Percentiles rank a stretch among this genome's conserved stretches.
Conservation (phyloP, 192 early-diverging fungal species). For the Backusella tarrabulga region DNA sequence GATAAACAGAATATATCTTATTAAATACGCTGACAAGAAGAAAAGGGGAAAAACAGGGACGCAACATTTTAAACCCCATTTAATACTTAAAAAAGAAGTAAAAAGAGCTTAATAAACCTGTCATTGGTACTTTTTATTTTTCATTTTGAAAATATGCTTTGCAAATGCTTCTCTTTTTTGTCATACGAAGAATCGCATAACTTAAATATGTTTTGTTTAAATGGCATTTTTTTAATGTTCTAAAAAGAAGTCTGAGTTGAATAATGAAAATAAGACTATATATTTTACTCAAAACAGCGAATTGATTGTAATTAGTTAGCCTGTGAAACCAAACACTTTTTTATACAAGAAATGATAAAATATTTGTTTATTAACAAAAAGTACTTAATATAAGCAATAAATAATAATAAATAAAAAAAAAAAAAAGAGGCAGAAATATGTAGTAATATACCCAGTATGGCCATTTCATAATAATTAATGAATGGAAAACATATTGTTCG, state of each 20-base stretch:
- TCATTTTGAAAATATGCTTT: not conserved
- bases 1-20: not conserved
- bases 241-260: conserved; percentile 1
- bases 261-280: not conserved
- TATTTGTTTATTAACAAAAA: not conserved
- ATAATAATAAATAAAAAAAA: too few relatives aligned
- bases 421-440: not conserved
- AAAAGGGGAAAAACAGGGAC: not conserved
- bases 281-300: conserved; percentile 2
- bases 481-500: not conserved
- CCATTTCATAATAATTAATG: not conserved
- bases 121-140: not conserved
- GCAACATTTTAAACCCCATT: not conserved
- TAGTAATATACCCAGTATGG: not conserved
- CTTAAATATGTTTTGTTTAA: not conserved
- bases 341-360: not conserved
- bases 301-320: not conserved
- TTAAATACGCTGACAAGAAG: not conserved
- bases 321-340: not conserved
- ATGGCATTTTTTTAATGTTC: not conserved
- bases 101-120: not conserved
- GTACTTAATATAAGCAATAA: not conserved
- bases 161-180: not conserved
- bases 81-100: not conserved
- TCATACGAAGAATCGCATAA: not conserved